Base-by-base conservation (phyloP, 768 basidiomycete species). In the Pleurotus djamor region DNA sequence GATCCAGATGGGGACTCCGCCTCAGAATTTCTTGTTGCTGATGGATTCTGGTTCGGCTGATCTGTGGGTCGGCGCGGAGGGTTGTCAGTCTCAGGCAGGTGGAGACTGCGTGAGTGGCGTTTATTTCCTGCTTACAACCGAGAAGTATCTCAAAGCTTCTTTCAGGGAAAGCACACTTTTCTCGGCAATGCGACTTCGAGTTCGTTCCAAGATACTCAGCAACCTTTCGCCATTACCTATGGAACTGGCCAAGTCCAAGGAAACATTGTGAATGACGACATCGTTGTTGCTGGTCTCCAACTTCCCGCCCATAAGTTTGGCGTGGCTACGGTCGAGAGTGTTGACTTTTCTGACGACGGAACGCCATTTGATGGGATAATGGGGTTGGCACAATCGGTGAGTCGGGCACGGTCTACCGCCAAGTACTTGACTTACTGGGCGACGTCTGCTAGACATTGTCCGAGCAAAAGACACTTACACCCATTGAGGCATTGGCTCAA, bases 291-390 rank as follows among this genome's bases (percentile, higher is more conserved):
- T 1, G 85, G 83, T n/a, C 71, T 89, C 50, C 68, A 70, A 0
- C 73, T 92, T 21, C 64, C 65, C 4, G 71, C 69, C 3, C 83
- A 86, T 67, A 76, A 76, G 0, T 91, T 92, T 63, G 91, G 91
- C 16, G 80, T 82, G n/a, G 80, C 87, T 1, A 67, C 69, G 1
- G 64, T 66, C 16, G 89, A 90, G 67, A 82, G 78, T 51, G 51
- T 64, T 4, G 79, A 86, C 28, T 89, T 91, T 70, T 76, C 84
- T 13, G 65, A 67, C 41, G 60, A 77, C 63, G 51, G 61, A 0
- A 76, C 77, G 37, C 75, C 81, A 1, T 90, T 89, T 61, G 87
- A 91, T 66, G 89, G 91, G 10, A 70, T 92, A 36, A 88, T 91
- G 85, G 91, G 91, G 32, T 78, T 91, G 52, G 91, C 87, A 4